A percentile compares a stretch with the other conserved stretches of the same genome.
These are phyloP conservation scores for Brassica rapa DNA, from an alignment of 345 rosid genomes.

Conservation along the genomic window DNA sequence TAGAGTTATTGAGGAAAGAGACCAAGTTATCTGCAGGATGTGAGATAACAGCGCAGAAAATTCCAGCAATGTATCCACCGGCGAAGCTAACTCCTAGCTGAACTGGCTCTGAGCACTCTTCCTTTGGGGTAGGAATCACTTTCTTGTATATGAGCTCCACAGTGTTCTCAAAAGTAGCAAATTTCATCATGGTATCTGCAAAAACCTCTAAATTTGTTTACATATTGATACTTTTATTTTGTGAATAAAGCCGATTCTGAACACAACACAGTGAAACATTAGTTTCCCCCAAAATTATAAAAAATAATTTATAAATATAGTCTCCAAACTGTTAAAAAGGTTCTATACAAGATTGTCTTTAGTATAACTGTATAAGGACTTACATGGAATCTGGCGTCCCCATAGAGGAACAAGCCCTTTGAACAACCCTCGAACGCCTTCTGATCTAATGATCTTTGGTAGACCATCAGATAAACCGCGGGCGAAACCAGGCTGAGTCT, in stretches of 20 bases:
- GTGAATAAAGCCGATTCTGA: not conserved
- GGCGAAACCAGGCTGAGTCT: conserved; percentile 95
- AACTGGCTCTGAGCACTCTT: conserved; percentile 68
- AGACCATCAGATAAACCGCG: conserved; percentile 88
- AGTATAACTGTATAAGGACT: conserved; percentile 24
- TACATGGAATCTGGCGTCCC: conserved; percentile 99
- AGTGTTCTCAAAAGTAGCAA: conserved; percentile 83
- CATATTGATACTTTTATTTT: not conserved
- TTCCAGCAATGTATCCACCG: conserved; percentile 93
- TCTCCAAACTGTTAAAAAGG: not conserved
- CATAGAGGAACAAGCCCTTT: conserved; percentile 91
- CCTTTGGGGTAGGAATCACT: conserved; percentile 76
- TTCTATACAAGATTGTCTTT: not conserved
- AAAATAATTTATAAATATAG: not conserved
- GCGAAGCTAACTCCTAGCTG: conserved; percentile 94
- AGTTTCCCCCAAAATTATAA: not conserved
- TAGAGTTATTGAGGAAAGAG: conserved; percentile 95
- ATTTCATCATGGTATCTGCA: conserved; percentile 98
- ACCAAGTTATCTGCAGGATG: conserved; percentile 98
- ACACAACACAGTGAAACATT: too few relatives aligned
- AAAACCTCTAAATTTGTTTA: not conserved
- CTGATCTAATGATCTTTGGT: conserved; percentile 77
- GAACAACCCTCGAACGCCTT: conserved; percentile 77
- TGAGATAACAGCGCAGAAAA: conserved; percentile 83
- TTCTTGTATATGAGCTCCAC: conserved; percentile 86